phyloP scores from a whole-genome alignment of 805 yeast species.

The Sugiyamaella smithiae region DNA sequence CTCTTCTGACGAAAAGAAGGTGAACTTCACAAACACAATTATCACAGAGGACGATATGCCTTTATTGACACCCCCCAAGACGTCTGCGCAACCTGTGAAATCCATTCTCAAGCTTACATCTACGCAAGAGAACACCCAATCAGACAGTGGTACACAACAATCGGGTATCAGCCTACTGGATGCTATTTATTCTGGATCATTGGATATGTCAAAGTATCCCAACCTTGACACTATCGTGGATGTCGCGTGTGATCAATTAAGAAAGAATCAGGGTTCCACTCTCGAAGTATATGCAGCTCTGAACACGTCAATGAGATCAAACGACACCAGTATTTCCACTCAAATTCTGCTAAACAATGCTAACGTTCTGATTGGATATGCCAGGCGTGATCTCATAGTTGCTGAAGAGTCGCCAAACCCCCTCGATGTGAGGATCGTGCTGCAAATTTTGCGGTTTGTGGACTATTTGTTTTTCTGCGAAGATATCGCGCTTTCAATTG shows the following conservation, averaged over 20 bases:
- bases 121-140: not conserved
- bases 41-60: not conserved
- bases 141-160: not conserved
- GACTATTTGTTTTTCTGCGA: constrained; percentile 22
- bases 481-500: constrained; percentile 18
- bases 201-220: not conserved
- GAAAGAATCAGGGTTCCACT: not conserved
- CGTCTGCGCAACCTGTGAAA: not conserved
- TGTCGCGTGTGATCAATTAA: not conserved
- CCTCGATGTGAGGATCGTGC: constrained; percentile 16
- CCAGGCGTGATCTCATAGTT: constrained; percentile 20
- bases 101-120: not conserved
- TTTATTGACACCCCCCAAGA: not conserved
- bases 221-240: not conserved
- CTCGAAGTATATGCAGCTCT: not conserved
- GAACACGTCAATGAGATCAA: not conserved
- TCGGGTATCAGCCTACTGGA: not conserved
- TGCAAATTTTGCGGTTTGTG: constrained; percentile 21
- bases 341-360: constrained; percentile 17
- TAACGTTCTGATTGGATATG: constrained; percentile 11
- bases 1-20: not conserved
- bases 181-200: not conserved
- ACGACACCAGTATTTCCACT: constrained; percentile 13
- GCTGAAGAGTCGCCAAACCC: constrained; percentile 15
- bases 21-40: not conserved